These are phyloP conservation scores for Fusarium sp. DNA, from an alignment of 2,329 filamentous ascomycete genomes.

Conservation along the genomic window DNA sequence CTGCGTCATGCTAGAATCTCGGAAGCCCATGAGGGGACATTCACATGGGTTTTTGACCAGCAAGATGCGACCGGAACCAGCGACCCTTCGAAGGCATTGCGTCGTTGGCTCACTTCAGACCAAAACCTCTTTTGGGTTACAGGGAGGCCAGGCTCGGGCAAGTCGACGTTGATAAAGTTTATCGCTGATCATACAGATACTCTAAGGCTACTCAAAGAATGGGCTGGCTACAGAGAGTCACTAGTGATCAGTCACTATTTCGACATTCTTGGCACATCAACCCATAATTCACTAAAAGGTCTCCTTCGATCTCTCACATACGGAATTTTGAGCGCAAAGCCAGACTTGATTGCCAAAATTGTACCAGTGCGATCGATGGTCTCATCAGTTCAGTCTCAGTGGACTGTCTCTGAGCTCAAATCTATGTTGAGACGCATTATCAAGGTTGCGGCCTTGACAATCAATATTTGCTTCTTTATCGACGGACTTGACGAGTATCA, in stretches of 20 bases:
- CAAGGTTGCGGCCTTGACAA: background rate
- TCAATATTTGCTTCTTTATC: constrained; percentile 36
- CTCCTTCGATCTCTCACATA: constrained; percentile 23
- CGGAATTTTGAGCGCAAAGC: constrained; percentile 23
- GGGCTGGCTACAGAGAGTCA: background rate
- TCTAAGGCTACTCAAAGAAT: background rate
- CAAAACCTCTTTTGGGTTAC: constrained; percentile 18
- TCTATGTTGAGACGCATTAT: background rate
- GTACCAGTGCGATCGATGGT: background rate
- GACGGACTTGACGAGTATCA: constrained; percentile 41
- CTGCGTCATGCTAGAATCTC: background rate
- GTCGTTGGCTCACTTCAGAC: constrained; percentile 1
- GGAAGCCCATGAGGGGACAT: background rate
- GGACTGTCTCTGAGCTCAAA: constrained; percentile 14
- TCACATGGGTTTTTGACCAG: constrained; percentile 4
- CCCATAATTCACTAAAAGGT: constrained; percentile 17
- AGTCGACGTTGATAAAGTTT: constrained; percentile 33
- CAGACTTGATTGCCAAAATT: background rate
- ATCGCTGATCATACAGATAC: background rate
- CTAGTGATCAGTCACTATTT: constrained; percentile 16
- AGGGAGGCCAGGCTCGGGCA: constrained; percentile 21
- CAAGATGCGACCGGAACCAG: background rate
- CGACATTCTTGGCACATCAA: background rate
- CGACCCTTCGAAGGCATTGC: background rate
- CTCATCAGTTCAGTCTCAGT: background rate